Evolutionary conservation across 2,329 filamentous ascomycete genomes (phyloP).

Genomic region (Alternaria triticina): DNA sequence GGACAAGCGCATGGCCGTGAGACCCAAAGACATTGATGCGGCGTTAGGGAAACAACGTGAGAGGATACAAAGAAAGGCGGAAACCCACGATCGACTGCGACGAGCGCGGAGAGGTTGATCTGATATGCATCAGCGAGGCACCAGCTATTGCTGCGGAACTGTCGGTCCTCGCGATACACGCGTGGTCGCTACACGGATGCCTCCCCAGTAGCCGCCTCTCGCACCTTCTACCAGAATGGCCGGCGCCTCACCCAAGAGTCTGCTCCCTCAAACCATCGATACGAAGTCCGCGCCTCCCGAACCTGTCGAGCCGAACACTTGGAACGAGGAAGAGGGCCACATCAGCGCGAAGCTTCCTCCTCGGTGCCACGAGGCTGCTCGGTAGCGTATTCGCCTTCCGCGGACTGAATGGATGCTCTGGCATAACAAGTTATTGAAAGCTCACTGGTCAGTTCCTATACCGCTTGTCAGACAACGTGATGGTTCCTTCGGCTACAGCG

Average conservation of each 20-base stretch:
- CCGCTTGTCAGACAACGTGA: not conserved
- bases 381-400: not conserved
- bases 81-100: accelerated
- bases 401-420: too few species aligned
- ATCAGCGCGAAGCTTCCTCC: not conserved
- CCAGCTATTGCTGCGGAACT: not conserved
- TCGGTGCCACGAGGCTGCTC: not conserved
- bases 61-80: not conserved
- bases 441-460: too few species aligned
- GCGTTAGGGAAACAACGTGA: not conserved
- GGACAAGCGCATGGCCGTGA: not conserved
- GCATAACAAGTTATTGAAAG: too few species aligned
- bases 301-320: not conserved
- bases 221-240: not conserved
- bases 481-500: not conserved
- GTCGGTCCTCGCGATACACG: accelerated
- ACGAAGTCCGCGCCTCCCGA: not conserved
- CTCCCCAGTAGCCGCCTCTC: not conserved
- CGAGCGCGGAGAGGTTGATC: too few species aligned
- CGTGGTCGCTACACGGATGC: too few species aligned
- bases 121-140: not conserved
- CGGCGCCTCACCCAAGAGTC: not conserved
- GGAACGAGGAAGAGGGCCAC: not conserved
- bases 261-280: not conserved
- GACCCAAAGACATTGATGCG: not conserved